Base-by-base conservation (phyloP, 139 green algal species). In the Asterochloris sp. region DNA sequence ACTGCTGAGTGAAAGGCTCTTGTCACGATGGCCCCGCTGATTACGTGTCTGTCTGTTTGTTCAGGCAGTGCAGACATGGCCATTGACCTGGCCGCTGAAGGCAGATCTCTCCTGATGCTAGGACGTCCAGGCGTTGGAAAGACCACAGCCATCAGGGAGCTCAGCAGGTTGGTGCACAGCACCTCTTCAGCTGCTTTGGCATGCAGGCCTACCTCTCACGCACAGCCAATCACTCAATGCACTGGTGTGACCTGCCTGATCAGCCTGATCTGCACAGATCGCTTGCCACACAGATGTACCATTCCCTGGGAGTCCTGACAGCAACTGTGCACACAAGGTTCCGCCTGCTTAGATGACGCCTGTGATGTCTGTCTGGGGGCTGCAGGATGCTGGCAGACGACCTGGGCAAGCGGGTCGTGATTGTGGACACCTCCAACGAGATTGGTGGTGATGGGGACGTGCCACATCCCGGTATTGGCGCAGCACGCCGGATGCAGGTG, bases 341-440 rank as follows among this genome's bases (percentile, higher is more conserved):
- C 73, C 60, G 26, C 73, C 13, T 12, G 73, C 60, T 38, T 78
- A n/a, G 60, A 38, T 54, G 38, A 54, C 6, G 38, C 38, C 38
- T 54, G 38, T 54, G 6, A 54, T 54, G 38, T 54, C 38, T 54
- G 38, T 54, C 38, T 54, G 38, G 38, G 38, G 38, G 38, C 26
- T 82, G 78, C 24, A 78, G 83, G 11, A 73, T 84, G 21, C 54
- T 87, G 63, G 76, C 83, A 19, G 47, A 78, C 0, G 74, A 71
- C 68, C 23, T 47, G 60, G 38, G 63, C 47, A 84, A 78, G 67
- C 68, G 93, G 11, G 94, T 98, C 19, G 88, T 98, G 13, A 87
- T 98, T 13, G 94, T 99, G 29, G 96, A 99, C 88, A 98, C 95
- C 0, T 92, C 82, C 69, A 99, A 99, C 69, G 96, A 99, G 89